Evolutionary conservation across 805 yeast genomes (phyloP).

Genomic region (Tetrapisispora phaffii): DNA sequence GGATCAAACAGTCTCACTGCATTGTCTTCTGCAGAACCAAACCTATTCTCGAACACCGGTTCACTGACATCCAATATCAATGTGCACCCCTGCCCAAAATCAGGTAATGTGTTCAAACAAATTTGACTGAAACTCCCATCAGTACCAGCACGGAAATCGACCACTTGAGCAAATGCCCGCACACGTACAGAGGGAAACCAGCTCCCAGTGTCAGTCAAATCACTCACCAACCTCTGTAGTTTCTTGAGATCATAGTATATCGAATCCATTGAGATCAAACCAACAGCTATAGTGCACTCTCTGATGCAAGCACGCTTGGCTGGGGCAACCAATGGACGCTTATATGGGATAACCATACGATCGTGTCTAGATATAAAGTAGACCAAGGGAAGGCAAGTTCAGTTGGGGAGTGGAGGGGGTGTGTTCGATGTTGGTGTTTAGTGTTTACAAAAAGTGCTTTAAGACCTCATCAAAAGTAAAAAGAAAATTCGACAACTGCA

Average conservation of each 20-base stretch:
- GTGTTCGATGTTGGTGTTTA: no score
- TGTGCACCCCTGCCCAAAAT: not conserved
- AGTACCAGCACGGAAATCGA: not conserved
- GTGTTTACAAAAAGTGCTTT: no score
- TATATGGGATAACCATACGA: no score
- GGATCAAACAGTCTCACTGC: constrained; percentile 4
- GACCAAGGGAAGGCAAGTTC: no score
- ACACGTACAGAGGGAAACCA: not conserved
- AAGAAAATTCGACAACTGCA: constrained; percentile 6
- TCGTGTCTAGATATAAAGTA: no score
- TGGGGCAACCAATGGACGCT: no score
- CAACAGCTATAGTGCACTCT: no score
- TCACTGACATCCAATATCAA: not conserved
- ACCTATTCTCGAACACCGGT: not conserved
- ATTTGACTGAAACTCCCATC: not conserved
- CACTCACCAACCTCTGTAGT: not conserved
- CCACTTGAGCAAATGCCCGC: not conserved
- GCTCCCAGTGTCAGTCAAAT: not conserved
- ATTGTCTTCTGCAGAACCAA: not conserved
- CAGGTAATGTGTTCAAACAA: not conserved
- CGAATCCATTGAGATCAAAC: not conserved
- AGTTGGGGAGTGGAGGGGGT: no score
- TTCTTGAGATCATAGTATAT: not conserved
- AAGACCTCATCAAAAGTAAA: not conserved
- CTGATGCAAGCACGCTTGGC: no score